phyloP scores from a whole-genome alignment of 345 rosid species.

The Ricinus communis region DNA sequence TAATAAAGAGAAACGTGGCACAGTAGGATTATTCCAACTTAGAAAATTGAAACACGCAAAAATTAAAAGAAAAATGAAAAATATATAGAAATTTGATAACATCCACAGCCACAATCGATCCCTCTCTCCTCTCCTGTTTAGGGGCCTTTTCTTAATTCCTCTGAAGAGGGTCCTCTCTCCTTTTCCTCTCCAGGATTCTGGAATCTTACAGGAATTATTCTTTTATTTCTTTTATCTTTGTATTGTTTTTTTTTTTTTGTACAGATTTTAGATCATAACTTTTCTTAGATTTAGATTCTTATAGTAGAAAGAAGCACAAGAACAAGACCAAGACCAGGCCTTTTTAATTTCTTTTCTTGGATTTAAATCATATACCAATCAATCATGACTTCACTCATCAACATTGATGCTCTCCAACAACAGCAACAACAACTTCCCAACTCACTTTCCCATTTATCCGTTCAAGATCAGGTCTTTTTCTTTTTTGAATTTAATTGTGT shows the following conservation, averaged over 20 bases:
- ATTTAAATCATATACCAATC: no score
- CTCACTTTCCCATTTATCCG: slow-evolving; percentile 16
- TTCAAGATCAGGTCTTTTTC: slow-evolving; percentile 34
- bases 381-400: slow-evolving; percentile 30
- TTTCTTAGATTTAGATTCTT: background rate
- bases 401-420: slow-evolving; percentile 16
- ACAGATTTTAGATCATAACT: background rate
- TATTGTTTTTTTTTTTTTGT: background rate
- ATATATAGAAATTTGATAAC: background rate
- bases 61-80: background rate
- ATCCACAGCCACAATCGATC: background rate
- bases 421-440: slow-evolving; percentile 1
- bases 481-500: background rate
- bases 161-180: background rate
- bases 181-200: background rate
- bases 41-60: no score
- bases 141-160: no score
- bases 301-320: no score
- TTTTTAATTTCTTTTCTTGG: no score
- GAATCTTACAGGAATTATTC: slow-evolving; percentile 17
- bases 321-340: background rate
- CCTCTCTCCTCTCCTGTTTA: no score
- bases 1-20: background rate
- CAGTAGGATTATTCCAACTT: background rate
- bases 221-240: background rate